Percentiles rank a stretch among this genome's conserved stretches.
Evolutionary conservation across 192 early-diverging fungal species (phyloP).

Genomic region (Thamnidium elegans): DNA sequence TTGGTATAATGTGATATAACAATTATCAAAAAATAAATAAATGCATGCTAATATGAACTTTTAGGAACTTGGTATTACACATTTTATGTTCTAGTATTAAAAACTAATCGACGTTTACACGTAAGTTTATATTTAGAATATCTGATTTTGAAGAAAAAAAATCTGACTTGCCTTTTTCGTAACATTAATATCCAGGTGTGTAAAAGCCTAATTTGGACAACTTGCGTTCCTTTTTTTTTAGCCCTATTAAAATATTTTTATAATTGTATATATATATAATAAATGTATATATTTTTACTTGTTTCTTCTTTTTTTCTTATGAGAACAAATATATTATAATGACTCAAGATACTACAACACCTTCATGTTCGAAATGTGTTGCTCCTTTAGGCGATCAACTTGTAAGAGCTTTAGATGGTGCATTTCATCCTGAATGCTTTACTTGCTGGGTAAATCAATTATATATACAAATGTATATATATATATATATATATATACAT

Average conservation of each 20-base stretch:
- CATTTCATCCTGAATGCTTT: constrained; percentile 95
- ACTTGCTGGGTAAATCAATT: constrained; percentile 76
- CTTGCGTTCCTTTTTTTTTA: constrained; percentile 20
- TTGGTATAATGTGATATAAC: no score
- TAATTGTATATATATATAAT: background rate
- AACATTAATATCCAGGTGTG: background rate
- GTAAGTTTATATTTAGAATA: no score
- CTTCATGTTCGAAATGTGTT: constrained; percentile 52
- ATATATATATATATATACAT: no score
- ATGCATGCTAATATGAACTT: no score
- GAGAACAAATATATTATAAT: constrained; percentile 2
- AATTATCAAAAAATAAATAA: no score
- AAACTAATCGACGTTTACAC: no score
- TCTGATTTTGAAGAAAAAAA: no score
- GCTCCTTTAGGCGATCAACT: constrained; percentile 80
- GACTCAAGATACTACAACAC: constrained; percentile 9
- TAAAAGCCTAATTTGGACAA: constrained; percentile 18
- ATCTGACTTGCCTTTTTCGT: no score
- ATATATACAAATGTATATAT: background rate
- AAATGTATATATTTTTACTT: background rate
- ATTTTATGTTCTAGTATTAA: no score
- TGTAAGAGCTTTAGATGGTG: constrained; percentile 79
- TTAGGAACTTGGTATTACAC: no score
- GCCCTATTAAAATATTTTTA: background rate
- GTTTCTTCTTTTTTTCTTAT: constrained; percentile 1